Conservation (phyloP, 1,284 basidiomycete genomes). For the Cerioporus squamosus region DNA sequence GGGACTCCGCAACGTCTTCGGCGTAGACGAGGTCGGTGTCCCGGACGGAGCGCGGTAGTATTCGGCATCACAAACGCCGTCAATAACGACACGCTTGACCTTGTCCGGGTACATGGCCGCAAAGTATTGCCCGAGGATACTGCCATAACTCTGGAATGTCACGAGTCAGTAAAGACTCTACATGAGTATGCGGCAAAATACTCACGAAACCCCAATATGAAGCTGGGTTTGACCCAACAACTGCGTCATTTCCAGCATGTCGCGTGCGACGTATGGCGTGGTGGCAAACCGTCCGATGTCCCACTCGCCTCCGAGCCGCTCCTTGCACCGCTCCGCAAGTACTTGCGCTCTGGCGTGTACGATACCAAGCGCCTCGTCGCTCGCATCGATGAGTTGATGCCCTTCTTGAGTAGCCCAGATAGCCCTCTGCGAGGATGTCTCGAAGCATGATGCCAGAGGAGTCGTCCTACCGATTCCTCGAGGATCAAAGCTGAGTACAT, state of each 20-base stretch:
- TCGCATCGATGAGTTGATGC: not conserved
- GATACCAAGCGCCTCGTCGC: constrained; percentile 6
- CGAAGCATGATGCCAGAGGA: constrained; percentile 20
- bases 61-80: constrained; percentile 35
- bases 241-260: constrained; percentile 52
- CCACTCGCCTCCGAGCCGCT: constrained; percentile 23
- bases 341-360: constrained; percentile 8
- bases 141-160: constrained; percentile 43
- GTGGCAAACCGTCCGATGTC: constrained; percentile 43
- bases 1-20: constrained; percentile 33
- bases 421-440: constrained; percentile 15
- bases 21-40: constrained; percentile 28
- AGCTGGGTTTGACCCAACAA: constrained; percentile 49
- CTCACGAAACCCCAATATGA: constrained; percentile 58
- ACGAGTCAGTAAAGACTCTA: no score
- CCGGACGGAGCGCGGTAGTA: constrained; percentile 22
- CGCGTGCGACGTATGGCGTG: constrained; percentile 49
- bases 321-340: constrained; percentile 12
- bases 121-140: constrained; percentile 46
- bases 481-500: constrained; percentile 44
- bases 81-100: constrained; percentile 36
- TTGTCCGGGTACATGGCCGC: constrained; percentile 52
- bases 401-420: constrained; percentile 8
- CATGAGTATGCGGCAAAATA: constrained; percentile 2
- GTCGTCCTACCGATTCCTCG: constrained; percentile 16